phyloP scores from a whole-genome alignment of 805 yeast species.

The Candida ipomoeae region DNA sequence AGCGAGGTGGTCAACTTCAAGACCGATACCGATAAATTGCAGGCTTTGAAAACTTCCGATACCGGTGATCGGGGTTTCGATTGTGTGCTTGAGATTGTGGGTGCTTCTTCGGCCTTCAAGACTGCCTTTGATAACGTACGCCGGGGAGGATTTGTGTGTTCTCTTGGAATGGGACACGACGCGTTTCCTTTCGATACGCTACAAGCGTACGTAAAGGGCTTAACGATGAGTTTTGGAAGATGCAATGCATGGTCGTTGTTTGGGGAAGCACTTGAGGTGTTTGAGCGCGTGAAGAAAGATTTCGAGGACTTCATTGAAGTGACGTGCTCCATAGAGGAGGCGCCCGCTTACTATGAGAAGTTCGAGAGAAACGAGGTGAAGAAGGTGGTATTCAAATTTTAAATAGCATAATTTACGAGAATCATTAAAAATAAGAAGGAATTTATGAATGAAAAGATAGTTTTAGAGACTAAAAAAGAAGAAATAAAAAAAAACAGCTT shows the following conservation, averaged over 20 bases:
- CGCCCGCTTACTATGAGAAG: slow-evolving; percentile 43
- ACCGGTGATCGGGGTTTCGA: slow-evolving; percentile 53
- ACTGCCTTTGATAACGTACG: slow-evolving; percentile 52
- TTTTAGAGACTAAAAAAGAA: no score
- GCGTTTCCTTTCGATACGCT: slow-evolving; percentile 53
- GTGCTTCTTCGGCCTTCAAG: slow-evolving; percentile 47
- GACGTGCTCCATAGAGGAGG: slow-evolving; percentile 42
- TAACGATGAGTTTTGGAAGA: slow-evolving; percentile 57
- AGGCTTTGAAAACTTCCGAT: slow-evolving; percentile 28
- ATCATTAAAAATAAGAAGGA: no score
- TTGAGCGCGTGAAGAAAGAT: slow-evolving; percentile 38
- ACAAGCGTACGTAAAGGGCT: slow-evolving; percentile 54
- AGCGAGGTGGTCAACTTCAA: slow-evolving; percentile 43
- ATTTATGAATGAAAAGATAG: no score
- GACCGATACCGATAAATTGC: slow-evolving; percentile 26
- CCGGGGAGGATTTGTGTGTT: slow-evolving; percentile 53
- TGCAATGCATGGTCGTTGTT: slow-evolving; percentile 59
- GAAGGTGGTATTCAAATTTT: slow-evolving; percentile 47
- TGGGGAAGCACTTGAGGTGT: slow-evolving; percentile 47
- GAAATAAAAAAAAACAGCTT: not conserved
- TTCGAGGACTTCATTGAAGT: slow-evolving; percentile 51
- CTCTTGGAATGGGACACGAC: slow-evolving; percentile 60
- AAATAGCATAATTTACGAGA: not conserved
- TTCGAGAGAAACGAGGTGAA: slow-evolving; percentile 53
- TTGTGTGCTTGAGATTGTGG: slow-evolving; percentile 58